Evolutionary conservation across 371 early-diverging fungal genomes (phyloP).

Genomic region (Mucor sp.): DNA sequence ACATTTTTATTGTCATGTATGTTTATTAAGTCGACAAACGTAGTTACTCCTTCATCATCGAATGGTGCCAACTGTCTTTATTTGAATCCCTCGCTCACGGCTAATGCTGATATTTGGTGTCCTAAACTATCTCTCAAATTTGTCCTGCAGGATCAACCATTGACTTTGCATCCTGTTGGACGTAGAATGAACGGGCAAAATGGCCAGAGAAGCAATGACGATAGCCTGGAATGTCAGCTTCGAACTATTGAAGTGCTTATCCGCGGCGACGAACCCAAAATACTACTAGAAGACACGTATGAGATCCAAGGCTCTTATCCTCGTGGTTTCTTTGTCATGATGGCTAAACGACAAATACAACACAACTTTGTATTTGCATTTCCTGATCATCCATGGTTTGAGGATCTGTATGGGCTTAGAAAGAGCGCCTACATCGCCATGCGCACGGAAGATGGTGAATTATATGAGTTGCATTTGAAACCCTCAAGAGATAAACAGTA

Average conservation of each 20-base stretch:
- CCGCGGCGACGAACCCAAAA: conserved; percentile 43
- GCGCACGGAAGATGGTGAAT: conserved; percentile 50
- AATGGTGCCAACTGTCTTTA: background rate
- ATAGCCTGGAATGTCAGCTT: conserved; percentile 21
- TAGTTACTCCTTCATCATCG: background rate
- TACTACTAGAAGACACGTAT: conserved; percentile 59
- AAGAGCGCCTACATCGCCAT: conserved; percentile 60
- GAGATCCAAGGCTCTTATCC: conserved; percentile 59
- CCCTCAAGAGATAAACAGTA: conserved; percentile 65
- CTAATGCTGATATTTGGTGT: conserved; percentile 19
- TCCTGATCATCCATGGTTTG: conserved; percentile 60
- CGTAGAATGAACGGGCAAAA: conserved; percentile 1
- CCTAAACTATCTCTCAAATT: conserved; percentile 28
- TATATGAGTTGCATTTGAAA: conserved; percentile 77
- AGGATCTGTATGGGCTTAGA: conserved; percentile 50
- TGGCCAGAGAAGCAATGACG: background rate
- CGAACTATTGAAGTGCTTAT: conserved; percentile 28
- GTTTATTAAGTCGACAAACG: background rate
- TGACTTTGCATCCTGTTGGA: conserved; percentile 3
- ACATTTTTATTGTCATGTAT: background rate
- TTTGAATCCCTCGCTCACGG: background rate
- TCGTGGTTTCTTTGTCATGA: conserved; percentile 64
- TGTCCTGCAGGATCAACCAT: conserved; percentile 28
- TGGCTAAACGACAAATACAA: conserved; percentile 54
- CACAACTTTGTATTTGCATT: conserved; percentile 68